These are phyloP conservation scores for Fragaria nilgerrensis DNA, from an alignment of 306 rosid genomes.

Conservation along the genomic window DNA sequence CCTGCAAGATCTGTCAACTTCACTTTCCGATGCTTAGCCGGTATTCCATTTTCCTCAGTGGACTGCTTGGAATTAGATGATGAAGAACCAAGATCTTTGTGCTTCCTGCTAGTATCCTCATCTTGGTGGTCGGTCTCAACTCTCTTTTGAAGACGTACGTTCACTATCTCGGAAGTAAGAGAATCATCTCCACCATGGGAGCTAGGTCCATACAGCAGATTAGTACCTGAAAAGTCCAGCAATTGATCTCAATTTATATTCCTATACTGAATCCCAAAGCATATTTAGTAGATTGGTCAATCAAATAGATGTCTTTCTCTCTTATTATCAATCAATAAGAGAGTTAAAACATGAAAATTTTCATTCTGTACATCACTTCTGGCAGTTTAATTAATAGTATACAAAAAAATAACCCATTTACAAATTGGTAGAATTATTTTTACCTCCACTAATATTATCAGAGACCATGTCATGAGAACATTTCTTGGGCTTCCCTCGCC, in stretches of 20 bases:
- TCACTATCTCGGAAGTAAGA: background rate
- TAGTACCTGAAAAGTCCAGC: conserved; percentile 25
- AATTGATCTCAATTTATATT: too few species aligned
- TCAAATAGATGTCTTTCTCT: too few species aligned
- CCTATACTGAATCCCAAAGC: too few species aligned
- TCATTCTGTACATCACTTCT: background rate
- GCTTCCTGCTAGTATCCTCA: conserved; percentile 1
- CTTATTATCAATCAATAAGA: too few species aligned
- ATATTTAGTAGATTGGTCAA: too few species aligned
- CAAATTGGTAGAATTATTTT: background rate
- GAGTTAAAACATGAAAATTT: too few species aligned
- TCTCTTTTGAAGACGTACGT: background rate
- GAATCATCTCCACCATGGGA: background rate
- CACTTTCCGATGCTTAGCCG: conserved; percentile 19
- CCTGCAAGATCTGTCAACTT: conserved; percentile 34
- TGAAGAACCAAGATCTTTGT: conserved; percentile 9
- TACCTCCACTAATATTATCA: conserved; percentile 19
- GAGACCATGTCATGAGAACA: background rate
- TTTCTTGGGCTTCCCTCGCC: conserved; percentile 6
- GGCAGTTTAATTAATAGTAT: background rate
- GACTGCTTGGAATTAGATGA: conserved; percentile 17
- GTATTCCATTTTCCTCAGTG: conserved; percentile 4
- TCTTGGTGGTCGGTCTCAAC: background rate
- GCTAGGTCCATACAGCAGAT: background rate
- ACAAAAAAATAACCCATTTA: background rate